Percentiles rank a stretch among this genome's conserved stretches.
These are phyloP conservation scores for Kwoniella europaea DNA, from an alignment of 768 basidiomycete genomes.

Conservation along the genomic window DNA sequence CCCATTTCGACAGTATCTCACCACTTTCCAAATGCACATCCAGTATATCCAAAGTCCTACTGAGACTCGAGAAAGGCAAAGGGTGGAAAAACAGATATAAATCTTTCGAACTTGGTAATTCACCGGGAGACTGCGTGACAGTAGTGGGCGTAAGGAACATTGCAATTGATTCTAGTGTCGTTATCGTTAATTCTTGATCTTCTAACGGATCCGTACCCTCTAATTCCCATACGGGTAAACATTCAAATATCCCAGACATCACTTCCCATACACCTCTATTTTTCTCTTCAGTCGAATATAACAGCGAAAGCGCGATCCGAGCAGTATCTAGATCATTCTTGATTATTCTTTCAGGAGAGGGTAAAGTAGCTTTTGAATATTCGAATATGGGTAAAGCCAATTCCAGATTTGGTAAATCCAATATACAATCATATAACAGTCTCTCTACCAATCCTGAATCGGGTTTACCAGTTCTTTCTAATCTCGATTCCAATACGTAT, in stretches of 20 bases:
- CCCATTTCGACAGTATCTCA: slow-evolving; percentile 88
- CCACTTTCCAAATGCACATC: slow-evolving; percentile 94
- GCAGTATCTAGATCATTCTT: slow-evolving; percentile 82
- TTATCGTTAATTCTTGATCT: slow-evolving; percentile 76
- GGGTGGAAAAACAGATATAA: slow-evolving; percentile 81
- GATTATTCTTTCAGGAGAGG: slow-evolving; percentile 72
- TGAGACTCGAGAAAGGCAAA: slow-evolving; percentile 73
- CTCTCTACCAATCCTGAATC: slow-evolving; percentile 71
- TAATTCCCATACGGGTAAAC: slow-evolving; percentile 84
- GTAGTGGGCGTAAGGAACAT: slow-evolving; percentile 78
- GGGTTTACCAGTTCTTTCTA: slow-evolving; percentile 76
- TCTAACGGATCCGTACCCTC: slow-evolving; percentile 61
- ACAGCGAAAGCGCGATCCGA: slow-evolving; percentile 79
- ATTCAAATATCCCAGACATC: slow-evolving; percentile 94
- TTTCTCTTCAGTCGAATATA: slow-evolving; percentile 76
- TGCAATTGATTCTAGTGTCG: slow-evolving; percentile 78
- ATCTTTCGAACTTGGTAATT: slow-evolving; percentile 65
- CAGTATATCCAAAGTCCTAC: slow-evolving; percentile 82
- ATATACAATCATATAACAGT: slow-evolving; percentile 73
- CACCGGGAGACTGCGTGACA: slow-evolving; percentile 60
- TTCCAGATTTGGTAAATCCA: slow-evolving; percentile 68
- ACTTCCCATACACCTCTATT: slow-evolving; percentile 69
- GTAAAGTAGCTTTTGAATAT: slow-evolving; percentile 86
- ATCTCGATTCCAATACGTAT: slow-evolving; percentile 84
- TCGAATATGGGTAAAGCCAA: slow-evolving; percentile 79